Evolutionary conservation across 495 filamentous ascomycete genomes (phyloP), one percentile per base, ranked within the genome.

Genomic region (Pyrenopolyporus hunteri): DNA sequence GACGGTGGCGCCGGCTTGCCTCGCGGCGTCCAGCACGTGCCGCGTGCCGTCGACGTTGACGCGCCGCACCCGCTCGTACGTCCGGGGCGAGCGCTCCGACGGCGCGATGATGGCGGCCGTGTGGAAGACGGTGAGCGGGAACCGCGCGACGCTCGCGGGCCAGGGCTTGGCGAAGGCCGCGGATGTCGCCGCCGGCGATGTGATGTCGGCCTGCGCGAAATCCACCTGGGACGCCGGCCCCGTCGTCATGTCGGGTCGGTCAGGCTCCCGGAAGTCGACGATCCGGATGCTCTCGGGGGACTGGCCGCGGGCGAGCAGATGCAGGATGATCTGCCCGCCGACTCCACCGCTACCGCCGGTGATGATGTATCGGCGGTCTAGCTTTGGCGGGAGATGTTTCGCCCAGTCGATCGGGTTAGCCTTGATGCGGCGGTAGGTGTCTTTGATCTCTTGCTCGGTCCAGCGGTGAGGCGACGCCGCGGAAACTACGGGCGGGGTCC

Each of bases 321-420:
- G 80, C 22, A 78, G 62, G 28, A 83, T 74, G 23, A 86, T 82
- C 67, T 82, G 81, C 22, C 80, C 79, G 0, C 83, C 84, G 25
- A 87, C 82, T 14, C 85, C 78, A 78, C 83, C 82, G 9, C 80
- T 76, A 35, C 84, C 84, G 45, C 84, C 84, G 17, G 85, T 79
- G 19, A 86, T 69, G 37, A 87, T 66, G 70, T 87, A 87, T 10
- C 82, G 78, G 8, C 84, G 74, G 9, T 76, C 70, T 62, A 81
- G 77, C 46, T 74, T 80, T 1, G 82, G 81, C 6, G 83, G 84
- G 5, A 85, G 66, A 22, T 73, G 73, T 44, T 79, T 77, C 28
- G 33, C 55, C 61, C 80, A 78, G 57, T 83, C 76, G 31, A 82
- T 48, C 0, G 82, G 82, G 0, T 66, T 70, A 23, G 76, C 66